These are phyloP conservation scores for Pseudogymnoascus sp. DNA, from an alignment of 2,329 filamentous ascomycete species.

Conservation along the genomic window DNA sequence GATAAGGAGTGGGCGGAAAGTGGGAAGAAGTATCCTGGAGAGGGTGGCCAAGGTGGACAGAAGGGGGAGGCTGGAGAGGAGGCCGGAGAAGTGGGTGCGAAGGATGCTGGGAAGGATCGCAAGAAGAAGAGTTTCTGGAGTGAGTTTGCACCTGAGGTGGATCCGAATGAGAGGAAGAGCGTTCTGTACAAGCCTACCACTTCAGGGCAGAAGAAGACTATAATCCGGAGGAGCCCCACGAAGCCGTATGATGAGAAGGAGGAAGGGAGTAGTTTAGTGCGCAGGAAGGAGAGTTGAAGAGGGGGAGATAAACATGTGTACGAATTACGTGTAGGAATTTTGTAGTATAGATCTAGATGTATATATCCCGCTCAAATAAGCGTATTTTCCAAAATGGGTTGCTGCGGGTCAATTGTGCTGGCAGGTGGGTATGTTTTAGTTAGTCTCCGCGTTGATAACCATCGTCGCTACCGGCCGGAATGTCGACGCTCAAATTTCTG, in stretches of 20 bases:
- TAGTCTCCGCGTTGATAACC: neutral
- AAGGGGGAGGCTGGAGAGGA: neutral
- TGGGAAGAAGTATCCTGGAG: constrained; percentile 44
- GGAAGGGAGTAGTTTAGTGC: neutral
- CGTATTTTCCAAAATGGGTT: neutral
- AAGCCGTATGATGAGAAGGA: neutral
- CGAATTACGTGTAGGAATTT: constrained; percentile 1
- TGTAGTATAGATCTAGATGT: constrained; percentile 6
- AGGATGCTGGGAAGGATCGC: neutral
- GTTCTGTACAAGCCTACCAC: neutral
- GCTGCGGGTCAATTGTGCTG: neutral
- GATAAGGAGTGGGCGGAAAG: constrained; percentile 45
- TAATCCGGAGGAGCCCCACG: constrained; percentile 4
- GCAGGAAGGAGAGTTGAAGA: neutral
- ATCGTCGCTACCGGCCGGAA: neutral
- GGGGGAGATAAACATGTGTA: neutral
- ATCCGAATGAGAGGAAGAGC: constrained; percentile 7
- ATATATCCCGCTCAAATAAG: constrained; percentile 4
- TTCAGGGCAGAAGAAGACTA: neutral
- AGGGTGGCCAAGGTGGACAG: neutral
- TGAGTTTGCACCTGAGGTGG: constrained; percentile 3
- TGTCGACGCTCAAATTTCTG: neutral
- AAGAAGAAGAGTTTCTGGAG: constrained; percentile 10
- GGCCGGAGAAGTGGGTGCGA: neutral
- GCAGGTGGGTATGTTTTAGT: neutral